Evolutionary conservation across 805 yeast genomes (phyloP).

Genomic region (Hanseniaspora lindneri): DNA sequence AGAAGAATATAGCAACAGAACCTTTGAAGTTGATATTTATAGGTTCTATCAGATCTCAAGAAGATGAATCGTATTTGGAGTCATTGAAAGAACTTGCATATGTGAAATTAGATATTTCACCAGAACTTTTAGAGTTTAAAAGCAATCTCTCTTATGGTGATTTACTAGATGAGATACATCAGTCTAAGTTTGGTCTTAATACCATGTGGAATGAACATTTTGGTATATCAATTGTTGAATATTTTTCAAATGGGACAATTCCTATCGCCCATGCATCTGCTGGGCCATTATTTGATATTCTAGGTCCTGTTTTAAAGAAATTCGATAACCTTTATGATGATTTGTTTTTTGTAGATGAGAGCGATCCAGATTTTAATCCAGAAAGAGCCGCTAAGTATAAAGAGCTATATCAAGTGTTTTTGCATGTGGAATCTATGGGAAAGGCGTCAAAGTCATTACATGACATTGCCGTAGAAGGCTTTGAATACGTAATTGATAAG

Average conservation of each 20-base stretch:
- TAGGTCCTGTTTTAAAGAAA: constrained; percentile 28
- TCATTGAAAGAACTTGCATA: constrained; percentile 36
- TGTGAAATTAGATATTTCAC: constrained; percentile 33
- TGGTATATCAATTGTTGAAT: constrained; percentile 94
- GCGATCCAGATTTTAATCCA: constrained; percentile 56
- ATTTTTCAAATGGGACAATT: constrained; percentile 69
- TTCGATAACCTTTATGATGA: constrained; percentile 47
- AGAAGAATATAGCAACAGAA: neutral
- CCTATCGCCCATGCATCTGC: constrained; percentile 92
- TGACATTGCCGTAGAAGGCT: constrained; percentile 35
- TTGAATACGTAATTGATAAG: constrained; percentile 35
- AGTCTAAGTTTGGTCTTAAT: constrained; percentile 66
- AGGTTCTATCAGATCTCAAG: constrained; percentile 69
- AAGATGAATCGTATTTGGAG: constrained; percentile 51
- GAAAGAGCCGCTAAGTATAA: constrained; percentile 30
- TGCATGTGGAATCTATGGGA: constrained; percentile 22
- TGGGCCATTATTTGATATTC: constrained; percentile 86
- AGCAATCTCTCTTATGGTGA: constrained; percentile 63
- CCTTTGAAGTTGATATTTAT: constrained; percentile 55
- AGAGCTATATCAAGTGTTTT: constrained; percentile 40
- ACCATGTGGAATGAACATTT: constrained; percentile 99
- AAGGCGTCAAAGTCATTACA: neutral
- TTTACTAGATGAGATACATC: constrained; percentile 43
- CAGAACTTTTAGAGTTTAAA: constrained; percentile 39
- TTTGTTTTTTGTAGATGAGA: constrained; percentile 57